Evolutionary conservation across 2,329 filamentous ascomycete species (phyloP).

Genomic region (Pestalotiopsis sp.): DNA sequence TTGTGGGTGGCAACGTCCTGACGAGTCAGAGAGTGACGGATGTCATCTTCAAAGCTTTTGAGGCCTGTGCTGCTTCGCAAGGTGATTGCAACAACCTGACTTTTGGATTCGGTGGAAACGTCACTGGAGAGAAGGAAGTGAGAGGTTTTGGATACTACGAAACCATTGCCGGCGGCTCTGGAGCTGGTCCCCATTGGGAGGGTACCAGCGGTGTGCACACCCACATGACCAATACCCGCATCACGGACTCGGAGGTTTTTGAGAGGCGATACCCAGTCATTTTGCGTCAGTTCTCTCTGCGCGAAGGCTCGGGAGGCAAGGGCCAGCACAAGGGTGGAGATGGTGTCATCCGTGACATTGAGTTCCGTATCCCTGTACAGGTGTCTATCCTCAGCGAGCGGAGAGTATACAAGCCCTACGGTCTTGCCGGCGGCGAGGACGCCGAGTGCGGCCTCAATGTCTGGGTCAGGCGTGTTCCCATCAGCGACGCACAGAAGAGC

Average conservation of each 20-base stretch:
- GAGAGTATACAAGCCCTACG: constrained; percentile 74
- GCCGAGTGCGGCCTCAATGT: constrained; percentile 80
- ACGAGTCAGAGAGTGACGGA: constrained; percentile 77
- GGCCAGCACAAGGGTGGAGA: constrained; percentile 69
- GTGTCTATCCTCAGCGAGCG: constrained; percentile 75
- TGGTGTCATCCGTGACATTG: constrained; percentile 72
- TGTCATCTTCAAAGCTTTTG: constrained; percentile 75
- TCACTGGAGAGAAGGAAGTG: constrained; percentile 53
- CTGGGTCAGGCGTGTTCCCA: constrained; percentile 77
- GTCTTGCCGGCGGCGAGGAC: constrained; percentile 80
- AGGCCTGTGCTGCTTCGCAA: constrained; percentile 72
- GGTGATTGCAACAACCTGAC: constrained; percentile 80
- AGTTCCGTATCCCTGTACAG: constrained; percentile 72
- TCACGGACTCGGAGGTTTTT: constrained; percentile 75
- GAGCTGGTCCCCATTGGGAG: constrained; percentile 70
- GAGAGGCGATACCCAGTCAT: constrained; percentile 74
- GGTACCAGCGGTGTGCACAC: constrained; percentile 72
- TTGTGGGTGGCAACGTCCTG: constrained; percentile 77
- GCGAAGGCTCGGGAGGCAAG: constrained; percentile 59
- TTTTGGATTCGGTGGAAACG: constrained; percentile 73
- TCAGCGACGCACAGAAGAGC: constrained; percentile 50
- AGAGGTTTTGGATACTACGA: constrained; percentile 81
- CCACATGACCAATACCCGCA: constrained; percentile 79
- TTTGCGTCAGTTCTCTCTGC: constrained; percentile 65
- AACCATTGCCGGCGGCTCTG: constrained; percentile 74